Percentiles rank a stretch among this genome's conserved stretches.
These are phyloP conservation scores for Pulveroboletus sp. DNA, from an alignment of 768 basidiomycete species.

Conservation along the genomic window DNA sequence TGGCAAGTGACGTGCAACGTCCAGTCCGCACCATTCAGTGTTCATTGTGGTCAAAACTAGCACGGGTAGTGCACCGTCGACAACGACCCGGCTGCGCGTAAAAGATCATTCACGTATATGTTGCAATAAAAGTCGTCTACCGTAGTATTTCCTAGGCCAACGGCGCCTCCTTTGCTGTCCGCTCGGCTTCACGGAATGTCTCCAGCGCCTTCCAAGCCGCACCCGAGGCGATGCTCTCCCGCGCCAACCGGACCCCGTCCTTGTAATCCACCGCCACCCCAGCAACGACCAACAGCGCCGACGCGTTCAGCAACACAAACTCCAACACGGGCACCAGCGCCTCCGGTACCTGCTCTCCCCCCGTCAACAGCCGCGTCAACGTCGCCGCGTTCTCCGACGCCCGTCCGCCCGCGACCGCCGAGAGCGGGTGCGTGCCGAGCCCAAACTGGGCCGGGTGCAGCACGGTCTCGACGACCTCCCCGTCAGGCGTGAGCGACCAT, in stretches of 20 bases:
- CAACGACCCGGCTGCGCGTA: too few relatives aligned
- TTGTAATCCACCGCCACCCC: conserved; percentile 66
- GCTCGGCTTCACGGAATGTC: conserved; percentile 44
- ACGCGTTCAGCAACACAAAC: conserved; percentile 88
- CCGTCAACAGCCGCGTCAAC: conserved; percentile 59
- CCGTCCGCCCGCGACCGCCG: conserved; percentile 64
- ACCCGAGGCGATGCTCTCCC: conserved; percentile 54
- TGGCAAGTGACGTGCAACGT: too few relatives aligned
- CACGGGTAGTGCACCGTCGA: too few relatives aligned
- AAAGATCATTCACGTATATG: too few relatives aligned
- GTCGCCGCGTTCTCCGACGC: conserved; percentile 78
- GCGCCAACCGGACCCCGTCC: conserved; percentile 67
- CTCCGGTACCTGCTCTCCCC: conserved; percentile 51
- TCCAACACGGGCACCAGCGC: conserved; percentile 63
- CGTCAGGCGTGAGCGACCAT: conserved; percentile 70
- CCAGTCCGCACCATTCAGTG: too few relatives aligned
- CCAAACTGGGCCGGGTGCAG: conserved; percentile 78
- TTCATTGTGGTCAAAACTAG: too few relatives aligned
- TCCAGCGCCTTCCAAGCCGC: conserved; percentile 56
- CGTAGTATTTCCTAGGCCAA: neutral
- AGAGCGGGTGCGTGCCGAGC: conserved; percentile 61
- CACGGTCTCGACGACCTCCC: conserved; percentile 53
- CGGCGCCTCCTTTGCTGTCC: neutral
- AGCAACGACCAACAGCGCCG: conserved; percentile 81
- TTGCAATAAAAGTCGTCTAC: too few relatives aligned